Base-by-base conservation (phyloP, 768 basidiomycete genomes). In the Roridomyces roridus region DNA sequence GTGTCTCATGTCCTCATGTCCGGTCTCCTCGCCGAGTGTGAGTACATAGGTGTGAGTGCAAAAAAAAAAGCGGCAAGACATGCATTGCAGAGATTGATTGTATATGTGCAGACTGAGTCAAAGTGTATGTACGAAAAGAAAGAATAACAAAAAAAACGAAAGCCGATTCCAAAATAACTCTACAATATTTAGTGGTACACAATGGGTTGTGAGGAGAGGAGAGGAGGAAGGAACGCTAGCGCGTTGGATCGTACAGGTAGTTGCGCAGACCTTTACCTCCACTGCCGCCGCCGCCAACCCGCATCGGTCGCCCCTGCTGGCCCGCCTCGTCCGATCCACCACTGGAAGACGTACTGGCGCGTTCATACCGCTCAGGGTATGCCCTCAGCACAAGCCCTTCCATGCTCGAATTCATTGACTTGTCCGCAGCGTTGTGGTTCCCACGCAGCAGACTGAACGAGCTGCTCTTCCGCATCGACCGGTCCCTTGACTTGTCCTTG, bases 381-480 rank as follows among this genome's bases (percentile, higher is more conserved):
- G 20, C 45, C 2, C 51, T 25, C 21, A 23, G 6, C 57, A 59
- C 48, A 17, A 63, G 46, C 40, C 34, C 57, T 53, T 63, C 61
- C n/a, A 37, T 53, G 41, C 61, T 63, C 25, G 61, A 63, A 18
- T 55, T 63, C 40, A 44, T 49, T 25, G 52, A 55, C 48, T 37
- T 42, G 5, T 48, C 44, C 6, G 26, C 48, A n/a, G n/a, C n/a
- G n/a, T n/a, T n/a, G n/a, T n/a, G n/a, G 8, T 46, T 49, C 8
- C 43, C 46, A 11, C 55, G 37, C 44, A 63, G 25, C 24, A 59
- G 18, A 26, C 57, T 55, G 26, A 63, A 59, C 57, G 61, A 63
- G 48, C 40, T 40, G 47, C 56, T 55, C 57, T 63, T 63, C 37
- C 57, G 48, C 55, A 62, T 34, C 56, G 46, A 36, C 55, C 45